phyloP scores from a whole-genome alignment of 2,329 filamentous ascomycete genomes.

The Teratosphaeria viscida region DNA sequence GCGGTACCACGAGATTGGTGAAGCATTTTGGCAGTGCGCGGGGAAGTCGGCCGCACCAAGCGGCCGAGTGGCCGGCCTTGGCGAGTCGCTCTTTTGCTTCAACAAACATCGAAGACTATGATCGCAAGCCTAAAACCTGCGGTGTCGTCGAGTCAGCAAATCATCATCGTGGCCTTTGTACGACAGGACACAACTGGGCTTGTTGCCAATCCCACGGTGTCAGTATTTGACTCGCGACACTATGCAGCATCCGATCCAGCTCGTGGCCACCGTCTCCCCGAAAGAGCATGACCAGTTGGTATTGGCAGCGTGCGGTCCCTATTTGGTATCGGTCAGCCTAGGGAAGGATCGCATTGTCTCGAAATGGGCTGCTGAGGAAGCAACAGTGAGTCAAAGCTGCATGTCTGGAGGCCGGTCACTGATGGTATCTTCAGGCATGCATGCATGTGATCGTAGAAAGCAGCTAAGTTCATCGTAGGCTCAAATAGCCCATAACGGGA shows the following conservation, averaged over 20 bases:
- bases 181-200: neutral
- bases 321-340: slow-evolving; percentile 57
- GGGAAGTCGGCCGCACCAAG: neutral
- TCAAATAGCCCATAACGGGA: slow-evolving; percentile 2
- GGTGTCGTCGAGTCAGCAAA: neutral
- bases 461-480: slow-evolving; percentile 1
- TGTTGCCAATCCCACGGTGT: neutral
- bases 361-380: slow-evolving; percentile 43
- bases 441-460: neutral
- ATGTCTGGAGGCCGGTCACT: neutral
- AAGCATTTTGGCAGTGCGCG: neutral
- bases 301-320: slow-evolving; percentile 63
- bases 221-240: neutral
- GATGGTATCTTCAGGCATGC: slow-evolving; percentile 1
- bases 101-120: neutral
- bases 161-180: neutral
- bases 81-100: neutral
- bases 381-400: slow-evolving; percentile 12
- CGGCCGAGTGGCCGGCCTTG: neutral
- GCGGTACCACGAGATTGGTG: neutral
- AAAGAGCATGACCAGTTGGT: slow-evolving; percentile 28
- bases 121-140: neutral
- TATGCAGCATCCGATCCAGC: slow-evolving; percentile 3
- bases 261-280: neutral
- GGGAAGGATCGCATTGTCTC: slow-evolving; percentile 49